A percentile compares a stretch with the other conserved stretches of the same genome.
Evolutionary conservation across 1,139 yeast species (phyloP).

Genomic region (Sporopachydermia cereana): DNA sequence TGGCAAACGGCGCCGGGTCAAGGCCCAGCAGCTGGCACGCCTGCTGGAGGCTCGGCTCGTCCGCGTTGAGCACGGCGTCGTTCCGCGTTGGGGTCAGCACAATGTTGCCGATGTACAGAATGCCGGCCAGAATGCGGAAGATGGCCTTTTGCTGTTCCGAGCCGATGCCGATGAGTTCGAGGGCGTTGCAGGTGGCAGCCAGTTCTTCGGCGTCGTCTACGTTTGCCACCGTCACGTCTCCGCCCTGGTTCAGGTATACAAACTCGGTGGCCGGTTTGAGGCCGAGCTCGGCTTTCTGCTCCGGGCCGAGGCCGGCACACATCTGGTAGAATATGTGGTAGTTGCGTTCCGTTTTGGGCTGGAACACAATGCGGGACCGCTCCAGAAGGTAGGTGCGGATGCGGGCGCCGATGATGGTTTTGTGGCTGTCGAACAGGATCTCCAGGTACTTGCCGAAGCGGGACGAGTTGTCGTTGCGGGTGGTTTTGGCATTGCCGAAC

Average conservation of each 20-base stretch:
- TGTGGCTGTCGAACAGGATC: constrained; percentile 63
- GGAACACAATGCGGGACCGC: constrained; percentile 89
- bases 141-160: constrained; percentile 51
- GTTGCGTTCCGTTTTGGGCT: constrained; percentile 80
- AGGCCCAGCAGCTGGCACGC: constrained; percentile 83
- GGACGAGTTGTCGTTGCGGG: constrained; percentile 93
- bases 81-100: constrained; percentile 77
- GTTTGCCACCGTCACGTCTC: constrained; percentile 57
- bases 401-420: constrained; percentile 85
- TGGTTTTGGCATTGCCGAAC: constrained; percentile 96
- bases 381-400: constrained; percentile 88
- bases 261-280: constrained; percentile 32
- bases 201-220: constrained; percentile 80
- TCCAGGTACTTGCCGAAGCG: constrained; percentile 95
- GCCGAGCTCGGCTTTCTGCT: neutral
- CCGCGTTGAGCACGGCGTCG: constrained; percentile 38
- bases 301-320: constrained; percentile 57
- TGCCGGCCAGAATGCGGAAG: constrained; percentile 74
- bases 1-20: constrained; percentile 50
- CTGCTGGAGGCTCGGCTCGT: constrained; percentile 72
- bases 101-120: constrained; percentile 89
- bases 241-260: constrained; percentile 86
- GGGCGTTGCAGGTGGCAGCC: constrained; percentile 59
- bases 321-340: constrained; percentile 93
- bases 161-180: constrained; percentile 65